Evolutionary conservation across 495 filamentous ascomycete species (phyloP).

Genomic region (Penicillium canescens): DNA sequence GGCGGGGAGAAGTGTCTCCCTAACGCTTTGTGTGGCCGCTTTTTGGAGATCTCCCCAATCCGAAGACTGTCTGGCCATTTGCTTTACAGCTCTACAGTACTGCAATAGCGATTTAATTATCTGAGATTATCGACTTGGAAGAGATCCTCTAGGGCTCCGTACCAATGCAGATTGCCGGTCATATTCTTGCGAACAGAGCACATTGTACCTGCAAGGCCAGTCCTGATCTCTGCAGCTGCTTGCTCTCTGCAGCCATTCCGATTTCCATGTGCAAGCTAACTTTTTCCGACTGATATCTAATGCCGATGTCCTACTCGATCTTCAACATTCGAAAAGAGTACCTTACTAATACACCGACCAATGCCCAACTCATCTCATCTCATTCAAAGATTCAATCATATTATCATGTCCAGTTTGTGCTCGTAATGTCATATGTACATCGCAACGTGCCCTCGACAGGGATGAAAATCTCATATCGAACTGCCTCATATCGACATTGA

Average conservation of each 20-base stretch:
- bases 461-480: conserved; percentile 13
- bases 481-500: conserved; percentile 19
- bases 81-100: too few relatives aligned
- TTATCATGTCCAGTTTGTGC: conserved; percentile 8
- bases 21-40: conserved; percentile 24
- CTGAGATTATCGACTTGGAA: background rate
- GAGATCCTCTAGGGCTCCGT: background rate
- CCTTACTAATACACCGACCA: background rate
- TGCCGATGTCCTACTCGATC: background rate
- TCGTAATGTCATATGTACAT: conserved; percentile 37
- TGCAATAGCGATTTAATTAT: too few relatives aligned
- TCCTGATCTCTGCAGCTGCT: conserved; percentile 7
- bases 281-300: background rate
- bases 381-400: background rate
- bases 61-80: too few relatives aligned
- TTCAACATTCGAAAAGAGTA: too few relatives aligned
- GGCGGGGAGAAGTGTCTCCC: conserved; percentile 27
- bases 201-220: conserved; percentile 24
- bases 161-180: conserved; percentile 10
- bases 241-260: conserved; percentile 14
- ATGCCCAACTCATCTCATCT: background rate
- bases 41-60: background rate
- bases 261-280: background rate
- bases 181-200: conserved; percentile 17
- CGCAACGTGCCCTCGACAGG: conserved; percentile 5